A percentile compares a stretch with the other conserved stretches of the same genome.
Conservation (phyloP, 2,329 filamentous ascomycete species). For the Paecilomyces formosus region DNA sequence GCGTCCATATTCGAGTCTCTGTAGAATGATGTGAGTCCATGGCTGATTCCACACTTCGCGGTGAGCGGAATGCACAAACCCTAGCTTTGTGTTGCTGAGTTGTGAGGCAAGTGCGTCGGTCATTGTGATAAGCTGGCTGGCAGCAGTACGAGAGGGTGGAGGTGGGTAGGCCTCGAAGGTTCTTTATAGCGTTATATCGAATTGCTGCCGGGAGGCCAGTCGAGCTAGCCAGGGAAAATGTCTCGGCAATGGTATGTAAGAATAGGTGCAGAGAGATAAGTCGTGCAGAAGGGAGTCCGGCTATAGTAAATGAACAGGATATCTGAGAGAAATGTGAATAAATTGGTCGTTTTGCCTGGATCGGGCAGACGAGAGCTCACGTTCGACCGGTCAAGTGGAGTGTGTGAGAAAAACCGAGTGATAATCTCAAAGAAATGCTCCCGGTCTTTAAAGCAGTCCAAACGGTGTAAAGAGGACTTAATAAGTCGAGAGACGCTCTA, state of each 20-base stretch:
- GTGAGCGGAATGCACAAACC: constrained; percentile 19
- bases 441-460: neutral
- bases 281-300: neutral
- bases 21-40: constrained; percentile 10
- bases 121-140: constrained; percentile 23
- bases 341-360: neutral
- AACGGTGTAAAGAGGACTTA: neutral
- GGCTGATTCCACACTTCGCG: constrained; percentile 2
- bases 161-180: neutral
- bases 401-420: neutral
- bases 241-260: neutral
- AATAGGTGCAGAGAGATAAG: neutral
- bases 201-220: neutral
- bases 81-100: constrained; percentile 36
- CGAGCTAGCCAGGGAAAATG: neutral
- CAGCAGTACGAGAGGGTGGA: neutral
- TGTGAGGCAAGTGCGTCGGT: constrained; percentile 38
- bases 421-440: neutral
- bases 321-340: neutral
- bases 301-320: neutral
- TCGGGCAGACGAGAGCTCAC: neutral
- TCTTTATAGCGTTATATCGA: neutral
- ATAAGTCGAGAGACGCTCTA: neutral
- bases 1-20: constrained; percentile 33
- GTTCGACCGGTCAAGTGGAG: neutral